Evolutionary conservation across 2,329 filamentous ascomycete species (phyloP), one percentile per base, ranked within the genome.

Genomic region (Botrytis aclada): DNA sequence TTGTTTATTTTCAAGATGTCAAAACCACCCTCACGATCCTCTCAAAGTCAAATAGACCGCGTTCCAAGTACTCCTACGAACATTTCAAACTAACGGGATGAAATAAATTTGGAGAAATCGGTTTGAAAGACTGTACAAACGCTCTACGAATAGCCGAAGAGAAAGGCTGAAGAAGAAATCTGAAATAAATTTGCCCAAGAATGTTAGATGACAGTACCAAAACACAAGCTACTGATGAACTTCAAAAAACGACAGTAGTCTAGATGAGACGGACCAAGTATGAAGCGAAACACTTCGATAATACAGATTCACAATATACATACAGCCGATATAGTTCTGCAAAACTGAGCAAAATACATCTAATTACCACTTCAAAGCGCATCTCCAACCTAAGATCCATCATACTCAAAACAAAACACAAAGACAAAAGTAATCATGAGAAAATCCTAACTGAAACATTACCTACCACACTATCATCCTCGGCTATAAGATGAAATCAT

Each of bases 91-190:
- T n/a, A 6, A 29, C 6, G 7, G 3, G 14, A 29, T 54, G 51
- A 54, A 6, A 29, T 18, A 1, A 1, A 1, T 54, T 29, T 29
- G 6, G 3, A 29, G 14, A 29, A 3, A 8, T 0, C 32, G 14
- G 3, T 7, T 6, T 2, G n/a, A 29, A 9, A 18, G 18, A 22
- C 29, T 2, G 2, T 14, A 18, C 18, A 9, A 4, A 16, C 18
- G 1, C 1, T 18, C 6, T 3, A 56, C 29, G n/a, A 39, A 3
- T 0, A 22, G 9, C 34, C 1, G 1, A 9, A 0, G n/a, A 56
- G 0, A 25, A 25, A 65, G 1, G 5, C 20, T 4, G 32, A 37
- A 66, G 0, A 16, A 20, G 14, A 51, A 45, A 66, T 37, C 4
- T 4, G 5, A 5, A 7, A 4, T 2, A n/a, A 45, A 16, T 25